phyloP scores from a whole-genome alignment of 352 stramenopile genomes.

The Thraustochytrium sp. region DNA sequence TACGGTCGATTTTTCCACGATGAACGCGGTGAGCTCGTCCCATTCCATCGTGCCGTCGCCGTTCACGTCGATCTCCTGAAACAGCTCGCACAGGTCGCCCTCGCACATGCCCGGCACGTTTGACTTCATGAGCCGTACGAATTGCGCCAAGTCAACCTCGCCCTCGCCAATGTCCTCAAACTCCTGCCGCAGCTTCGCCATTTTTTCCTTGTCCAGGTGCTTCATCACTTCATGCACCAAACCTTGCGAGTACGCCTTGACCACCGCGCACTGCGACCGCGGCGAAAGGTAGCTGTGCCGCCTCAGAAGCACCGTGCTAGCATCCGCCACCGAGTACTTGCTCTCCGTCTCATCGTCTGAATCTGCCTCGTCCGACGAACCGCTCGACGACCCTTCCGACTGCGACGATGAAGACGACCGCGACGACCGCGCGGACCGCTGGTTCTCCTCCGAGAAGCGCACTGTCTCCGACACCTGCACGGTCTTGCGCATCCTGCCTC shows the following conservation, averaged over 20 bases:
- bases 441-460: too few relatives aligned
- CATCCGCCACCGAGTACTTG: too few relatives aligned
- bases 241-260: slow-evolving; percentile 27
- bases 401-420: too few relatives aligned
- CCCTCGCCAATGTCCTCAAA: slow-evolving; percentile 11
- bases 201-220: neutral
- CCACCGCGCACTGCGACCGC: neutral
- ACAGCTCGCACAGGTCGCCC: slow-evolving; percentile 46
- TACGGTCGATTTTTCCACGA: slow-evolving; percentile 52
- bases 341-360: neutral
- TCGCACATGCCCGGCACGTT: neutral
- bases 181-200: neutral
- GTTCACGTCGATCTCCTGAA: slow-evolving; percentile 54
- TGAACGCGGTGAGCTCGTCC: slow-evolving; percentile 55
- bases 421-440: too few relatives aligned
- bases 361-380: neutral
- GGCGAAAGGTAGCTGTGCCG: neutral
- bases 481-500: too few relatives aligned
- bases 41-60: slow-evolving; percentile 56
- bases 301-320: neutral
- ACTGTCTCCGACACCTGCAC: too few relatives aligned
- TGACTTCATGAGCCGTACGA: slow-evolving; percentile 26
- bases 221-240: slow-evolving; percentile 30
- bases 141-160: slow-evolving; percentile 2
- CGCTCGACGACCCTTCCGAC: too few relatives aligned